Percentiles rank a stretch among this genome's conserved stretches.
Conservation (phyloP, 2,329 filamentous ascomycete genomes). For the Diplodia sapinea region DNA sequence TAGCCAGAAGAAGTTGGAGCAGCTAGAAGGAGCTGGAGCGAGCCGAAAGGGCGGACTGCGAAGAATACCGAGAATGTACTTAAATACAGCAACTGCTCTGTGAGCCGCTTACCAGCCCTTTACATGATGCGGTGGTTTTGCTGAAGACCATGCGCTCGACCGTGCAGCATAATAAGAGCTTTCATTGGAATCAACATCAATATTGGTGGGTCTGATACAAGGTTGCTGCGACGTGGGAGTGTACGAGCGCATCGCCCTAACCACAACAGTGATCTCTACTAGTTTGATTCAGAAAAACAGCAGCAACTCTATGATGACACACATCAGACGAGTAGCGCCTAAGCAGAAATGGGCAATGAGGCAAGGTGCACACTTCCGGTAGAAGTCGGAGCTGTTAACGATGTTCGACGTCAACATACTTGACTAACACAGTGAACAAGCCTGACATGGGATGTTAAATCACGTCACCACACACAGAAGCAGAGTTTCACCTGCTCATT, state of each 20-base stretch:
- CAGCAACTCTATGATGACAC: neutral
- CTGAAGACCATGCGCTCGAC: neutral
- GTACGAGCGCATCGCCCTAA: neutral
- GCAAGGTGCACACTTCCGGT: neutral
- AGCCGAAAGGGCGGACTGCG: too few relatives aligned
- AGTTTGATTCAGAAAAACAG: neutral
- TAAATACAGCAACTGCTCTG: too few relatives aligned
- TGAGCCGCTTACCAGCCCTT: too few relatives aligned
- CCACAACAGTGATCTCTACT: neutral
- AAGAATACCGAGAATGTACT: too few relatives aligned
- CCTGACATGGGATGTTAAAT: neutral
- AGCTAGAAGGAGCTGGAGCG: too few relatives aligned
- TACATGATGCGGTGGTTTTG: too few relatives aligned
- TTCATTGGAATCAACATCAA: neutral
- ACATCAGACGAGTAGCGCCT: neutral
- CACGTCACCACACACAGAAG: neutral
- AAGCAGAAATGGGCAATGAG: neutral
- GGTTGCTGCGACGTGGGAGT: too few relatives aligned
- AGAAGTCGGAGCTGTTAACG: neutral
- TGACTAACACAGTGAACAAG: neutral
- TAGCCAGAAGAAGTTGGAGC: too few relatives aligned
- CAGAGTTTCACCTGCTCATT: neutral
- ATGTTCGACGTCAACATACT: neutral
- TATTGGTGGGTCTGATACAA: too few relatives aligned
- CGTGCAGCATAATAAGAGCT: neutral